Conservation (phyloP, 179 eudicot species). For the Beta lomatogona region DNA sequence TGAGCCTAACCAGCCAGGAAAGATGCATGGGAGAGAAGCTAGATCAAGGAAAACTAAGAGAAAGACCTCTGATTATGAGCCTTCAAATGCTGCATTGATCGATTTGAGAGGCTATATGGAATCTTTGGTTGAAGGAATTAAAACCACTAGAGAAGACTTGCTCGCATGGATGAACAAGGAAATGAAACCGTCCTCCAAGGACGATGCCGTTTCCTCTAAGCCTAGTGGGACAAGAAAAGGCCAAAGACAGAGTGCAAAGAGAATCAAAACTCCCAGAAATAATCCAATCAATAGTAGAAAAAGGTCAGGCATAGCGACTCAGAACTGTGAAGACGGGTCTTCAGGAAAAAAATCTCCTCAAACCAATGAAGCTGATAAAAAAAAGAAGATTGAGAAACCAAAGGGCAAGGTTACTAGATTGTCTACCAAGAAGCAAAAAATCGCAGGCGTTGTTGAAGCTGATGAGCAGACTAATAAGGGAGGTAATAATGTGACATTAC, state of each 20-base stretch:
- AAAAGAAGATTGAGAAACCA: conserved; percentile 25
- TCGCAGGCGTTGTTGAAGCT: conserved; percentile 28
- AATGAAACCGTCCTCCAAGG: conserved; percentile 34
- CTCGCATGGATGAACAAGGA: conserved; percentile 49
- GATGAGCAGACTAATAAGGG: conserved; percentile 26
- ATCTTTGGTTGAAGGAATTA: conserved; percentile 48
- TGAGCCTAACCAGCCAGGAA: conserved; percentile 11
- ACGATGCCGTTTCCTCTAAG: conserved; percentile 15
- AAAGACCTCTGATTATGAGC: conserved; percentile 12
- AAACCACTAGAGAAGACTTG: conserved; percentile 49
- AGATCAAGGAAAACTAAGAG: conserved; percentile 27
- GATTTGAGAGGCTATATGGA: conserved; percentile 43
- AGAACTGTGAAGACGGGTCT: conserved; percentile 19
- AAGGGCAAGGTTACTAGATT: conserved; percentile 28
- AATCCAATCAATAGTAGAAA: conserved; percentile 21
- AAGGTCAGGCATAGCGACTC: conserved; percentile 10
- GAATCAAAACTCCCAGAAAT: conserved; percentile 25
- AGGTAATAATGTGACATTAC: conserved; percentile 24
- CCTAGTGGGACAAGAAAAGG: conserved; percentile 22
- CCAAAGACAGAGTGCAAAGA: conserved; percentile 21
- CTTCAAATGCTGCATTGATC: conserved; percentile 24
- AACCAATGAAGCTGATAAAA: conserved; percentile 18
- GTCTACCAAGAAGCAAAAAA: conserved; percentile 34
- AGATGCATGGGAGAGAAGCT: conserved; percentile 20
- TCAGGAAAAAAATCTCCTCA: conserved; percentile 19